Evolutionary conservation across 345 rosid species (phyloP).

Genomic region (Gossypium thurberi): DNA sequence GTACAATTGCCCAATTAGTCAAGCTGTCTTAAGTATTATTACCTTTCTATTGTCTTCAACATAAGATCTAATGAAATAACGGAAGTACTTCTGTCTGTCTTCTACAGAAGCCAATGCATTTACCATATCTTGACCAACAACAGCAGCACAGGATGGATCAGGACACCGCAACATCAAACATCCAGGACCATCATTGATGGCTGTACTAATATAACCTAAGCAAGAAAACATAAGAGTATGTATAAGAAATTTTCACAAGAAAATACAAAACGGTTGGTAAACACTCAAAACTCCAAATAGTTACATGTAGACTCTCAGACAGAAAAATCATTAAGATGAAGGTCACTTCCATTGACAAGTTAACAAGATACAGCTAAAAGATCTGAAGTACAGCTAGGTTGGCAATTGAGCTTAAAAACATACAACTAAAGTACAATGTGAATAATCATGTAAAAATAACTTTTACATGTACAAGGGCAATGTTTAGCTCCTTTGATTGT

Average conservation of each 20-base stretch:
- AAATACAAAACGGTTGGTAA: neutral
- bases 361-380: neutral
- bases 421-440: neutral
- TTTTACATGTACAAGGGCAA: neutral
- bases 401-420: neutral
- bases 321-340: neutral
- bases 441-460: neutral
- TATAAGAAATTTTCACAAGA: neutral
- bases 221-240: slow-evolving; percentile 3
- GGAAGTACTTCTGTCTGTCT: slow-evolving; percentile 46
- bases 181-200: slow-evolving; percentile 76
- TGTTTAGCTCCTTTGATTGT: neutral
- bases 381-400: neutral
- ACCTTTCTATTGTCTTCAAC: slow-evolving; percentile 79
- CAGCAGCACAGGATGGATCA: slow-evolving; percentile 67
- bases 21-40: slow-evolving; percentile 5
- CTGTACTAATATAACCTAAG: slow-evolving; percentile 59
- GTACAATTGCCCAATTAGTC: neutral
- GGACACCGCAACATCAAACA: slow-evolving; percentile 76
- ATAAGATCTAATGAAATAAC: slow-evolving; percentile 65
- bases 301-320: neutral
- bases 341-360: neutral
- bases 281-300: neutral
- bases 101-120: slow-evolving; percentile 41
- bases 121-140: slow-evolving; percentile 69